phyloP scores from a whole-genome alignment of 2,329 filamentous ascomycete genomes.

The Ascochyta viciae-villosae region DNA sequence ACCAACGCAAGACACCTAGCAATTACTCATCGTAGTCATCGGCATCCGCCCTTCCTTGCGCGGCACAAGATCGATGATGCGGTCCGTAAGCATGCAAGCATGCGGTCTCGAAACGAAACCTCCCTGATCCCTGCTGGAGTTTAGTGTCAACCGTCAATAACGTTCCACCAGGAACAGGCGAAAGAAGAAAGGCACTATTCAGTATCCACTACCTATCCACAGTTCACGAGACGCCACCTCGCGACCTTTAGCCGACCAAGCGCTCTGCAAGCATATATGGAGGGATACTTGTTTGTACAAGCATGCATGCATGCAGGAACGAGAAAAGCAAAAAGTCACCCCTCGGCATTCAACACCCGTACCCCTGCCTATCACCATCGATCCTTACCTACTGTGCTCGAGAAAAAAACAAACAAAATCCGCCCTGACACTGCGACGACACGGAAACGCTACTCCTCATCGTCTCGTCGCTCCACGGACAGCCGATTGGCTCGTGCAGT shows the following conservation, averaged over 20 bases:
- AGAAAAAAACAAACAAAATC: neutral
- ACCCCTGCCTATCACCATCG: neutral
- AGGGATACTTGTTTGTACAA: too few species aligned
- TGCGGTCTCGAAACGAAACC: too few species aligned
- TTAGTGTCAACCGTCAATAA: neutral
- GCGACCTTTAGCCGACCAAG: too few species aligned
- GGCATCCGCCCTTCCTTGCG: too few species aligned
- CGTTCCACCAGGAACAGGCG: constrained; percentile 3
- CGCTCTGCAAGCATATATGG: too few species aligned
- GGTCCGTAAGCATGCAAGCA: neutral
- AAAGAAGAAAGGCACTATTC: neutral
- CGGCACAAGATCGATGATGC: neutral
- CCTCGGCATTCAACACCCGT: neutral
- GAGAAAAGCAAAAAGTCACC: too few species aligned
- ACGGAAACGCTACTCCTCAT: neutral
- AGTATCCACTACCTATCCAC: too few species aligned
- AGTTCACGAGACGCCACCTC: too few species aligned
- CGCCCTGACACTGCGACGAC: neutral
- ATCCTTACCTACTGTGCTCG: too few species aligned
- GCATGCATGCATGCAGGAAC: too few species aligned
- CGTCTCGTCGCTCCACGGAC: neutral
- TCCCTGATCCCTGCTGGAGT: constrained; percentile 6
- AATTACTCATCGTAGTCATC: too few species aligned
- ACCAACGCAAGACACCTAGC: too few species aligned
- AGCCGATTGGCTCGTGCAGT: neutral